A percentile compares a stretch with the other conserved stretches of the same genome.
Conservation (phyloP, 2,329 filamentous ascomycete genomes). For the Blumeria hordei region DNA sequence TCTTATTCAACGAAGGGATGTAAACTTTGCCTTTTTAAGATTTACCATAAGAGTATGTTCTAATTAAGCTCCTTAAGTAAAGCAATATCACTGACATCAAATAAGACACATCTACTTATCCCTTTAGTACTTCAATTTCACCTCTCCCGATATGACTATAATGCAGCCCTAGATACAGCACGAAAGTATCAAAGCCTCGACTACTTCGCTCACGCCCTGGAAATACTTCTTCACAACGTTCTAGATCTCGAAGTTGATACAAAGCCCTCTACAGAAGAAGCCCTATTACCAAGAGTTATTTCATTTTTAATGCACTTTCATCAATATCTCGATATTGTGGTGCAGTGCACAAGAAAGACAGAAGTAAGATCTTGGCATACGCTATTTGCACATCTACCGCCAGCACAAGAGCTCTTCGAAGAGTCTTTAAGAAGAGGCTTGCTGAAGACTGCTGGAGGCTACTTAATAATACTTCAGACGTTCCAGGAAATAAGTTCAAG, state of each 20-base stretch:
- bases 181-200: conserved; percentile 67
- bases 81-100: conserved; percentile 5
- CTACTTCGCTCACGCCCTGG: conserved; percentile 82
- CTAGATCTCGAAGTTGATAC: conserved; percentile 84
- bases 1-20: conserved; percentile 74
- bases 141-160: conserved; percentile 49
- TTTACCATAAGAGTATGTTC: conserved; percentile 59
- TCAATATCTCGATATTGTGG: conserved; percentile 79
- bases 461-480: conserved; percentile 83
- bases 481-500: conserved; percentile 44
- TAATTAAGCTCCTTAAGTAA: neutral
- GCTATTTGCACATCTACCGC: conserved; percentile 73
- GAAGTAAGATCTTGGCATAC: conserved; percentile 90
- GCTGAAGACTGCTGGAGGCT: conserved; percentile 86
- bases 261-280: conserved; percentile 33
- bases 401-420: conserved; percentile 79
- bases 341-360: conserved; percentile 93
- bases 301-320: conserved; percentile 48
- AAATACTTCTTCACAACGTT: conserved; percentile 78
- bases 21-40: conserved; percentile 73
- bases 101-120: conserved; percentile 76
- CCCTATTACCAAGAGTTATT: conserved; percentile 37
- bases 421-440: conserved; percentile 66
- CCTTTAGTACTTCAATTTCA: conserved; percentile 68
- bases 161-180: conserved; percentile 58